Percentiles rank a stretch among this genome's conserved stretches.
Conservation (phyloP, 2,329 filamentous ascomycete genomes). For the Tolypocladium tundrense region DNA sequence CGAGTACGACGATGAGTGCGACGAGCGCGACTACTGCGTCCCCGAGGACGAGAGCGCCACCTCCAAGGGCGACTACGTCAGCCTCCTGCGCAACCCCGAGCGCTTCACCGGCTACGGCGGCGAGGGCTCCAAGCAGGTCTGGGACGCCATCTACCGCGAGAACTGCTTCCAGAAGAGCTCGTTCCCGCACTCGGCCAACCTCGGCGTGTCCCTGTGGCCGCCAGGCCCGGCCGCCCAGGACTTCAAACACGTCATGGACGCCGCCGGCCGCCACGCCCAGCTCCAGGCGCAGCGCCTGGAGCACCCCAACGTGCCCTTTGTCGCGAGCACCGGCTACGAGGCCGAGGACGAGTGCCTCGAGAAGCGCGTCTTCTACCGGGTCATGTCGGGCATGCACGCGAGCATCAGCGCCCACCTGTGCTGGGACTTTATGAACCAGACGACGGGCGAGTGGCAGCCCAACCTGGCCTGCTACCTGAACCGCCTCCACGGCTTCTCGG, state of each 20-base stretch:
- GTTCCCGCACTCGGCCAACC: slow-evolving; percentile 47
- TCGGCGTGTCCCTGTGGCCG: slow-evolving; percentile 34
- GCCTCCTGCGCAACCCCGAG: slow-evolving; percentile 85
- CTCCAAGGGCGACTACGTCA: slow-evolving; percentile 93
- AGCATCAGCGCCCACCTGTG: slow-evolving; percentile 95
- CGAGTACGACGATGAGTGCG: slow-evolving; percentile 94
- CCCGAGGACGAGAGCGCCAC: slow-evolving; percentile 84
- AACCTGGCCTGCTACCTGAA: slow-evolving; percentile 83
- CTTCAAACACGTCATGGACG: slow-evolving; percentile 51
- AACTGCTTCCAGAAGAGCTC: slow-evolving; percentile 80
- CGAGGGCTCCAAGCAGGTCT: slow-evolving; percentile 76
- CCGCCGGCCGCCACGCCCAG: slow-evolving; percentile 48
- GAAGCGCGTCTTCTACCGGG: slow-evolving; percentile 95
- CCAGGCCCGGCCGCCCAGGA: slow-evolving; percentile 46
- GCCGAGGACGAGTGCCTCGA: slow-evolving; percentile 89
- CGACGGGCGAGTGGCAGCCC: slow-evolving; percentile 83
- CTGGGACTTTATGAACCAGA: slow-evolving; percentile 93
- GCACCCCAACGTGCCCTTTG: slow-evolving; percentile 45
- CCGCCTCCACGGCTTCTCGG: slow-evolving; percentile 74
- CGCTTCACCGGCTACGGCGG: slow-evolving; percentile 91
- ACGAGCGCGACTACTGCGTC: slow-evolving; percentile 93
- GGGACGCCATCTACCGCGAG: slow-evolving; percentile 93
- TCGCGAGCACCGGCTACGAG: slow-evolving; percentile 57
- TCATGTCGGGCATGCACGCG: slow-evolving; percentile 95
- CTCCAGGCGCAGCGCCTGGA: slow-evolving; percentile 40